phyloP scores from a whole-genome alignment of 2,329 filamentous ascomycete species.

The Fusarium pseudograminearum region DNA sequence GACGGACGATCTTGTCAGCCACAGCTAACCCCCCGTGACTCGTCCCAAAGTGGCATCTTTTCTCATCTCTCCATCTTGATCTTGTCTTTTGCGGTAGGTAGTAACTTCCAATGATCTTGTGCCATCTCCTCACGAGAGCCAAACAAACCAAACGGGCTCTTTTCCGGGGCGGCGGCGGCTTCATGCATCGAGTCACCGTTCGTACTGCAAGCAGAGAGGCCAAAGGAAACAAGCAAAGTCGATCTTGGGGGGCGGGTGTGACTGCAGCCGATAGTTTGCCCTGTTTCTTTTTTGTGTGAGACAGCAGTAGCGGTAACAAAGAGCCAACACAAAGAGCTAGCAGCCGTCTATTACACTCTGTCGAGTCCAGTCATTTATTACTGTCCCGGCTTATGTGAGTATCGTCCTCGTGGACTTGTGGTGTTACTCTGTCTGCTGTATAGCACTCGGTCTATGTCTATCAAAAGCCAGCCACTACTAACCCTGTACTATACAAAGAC shows the following conservation, averaged over 20 bases:
- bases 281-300: conserved; percentile 9
- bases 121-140: conserved; percentile 13
- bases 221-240: conserved; percentile 21
- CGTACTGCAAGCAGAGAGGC: background rate
- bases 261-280: conserved; percentile 33
- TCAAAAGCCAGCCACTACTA: too few species aligned
- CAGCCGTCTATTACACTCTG: background rate
- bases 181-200: conserved; percentile 32
- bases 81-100: background rate
- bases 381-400: conserved; percentile 22
- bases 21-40: conserved; percentile 45
- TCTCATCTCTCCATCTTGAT: conserved; percentile 25
- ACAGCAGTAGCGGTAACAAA: conserved; percentile 10
- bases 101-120: conserved; percentile 29
- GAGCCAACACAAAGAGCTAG: background rate
- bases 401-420: conserved; percentile 23
- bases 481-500: background rate
- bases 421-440: background rate
- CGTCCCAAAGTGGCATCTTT: conserved; percentile 32
- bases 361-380: conserved; percentile 24
- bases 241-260: conserved; percentile 27
- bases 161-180: conserved; percentile 33
- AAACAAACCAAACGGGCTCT: conserved; percentile 25
- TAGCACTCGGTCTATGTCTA: too few species aligned
- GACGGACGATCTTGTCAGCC: conserved; percentile 37